phyloP scores from a whole-genome alignment of 352 stramenopile species.

The Globisporangium echinulatum region DNA sequence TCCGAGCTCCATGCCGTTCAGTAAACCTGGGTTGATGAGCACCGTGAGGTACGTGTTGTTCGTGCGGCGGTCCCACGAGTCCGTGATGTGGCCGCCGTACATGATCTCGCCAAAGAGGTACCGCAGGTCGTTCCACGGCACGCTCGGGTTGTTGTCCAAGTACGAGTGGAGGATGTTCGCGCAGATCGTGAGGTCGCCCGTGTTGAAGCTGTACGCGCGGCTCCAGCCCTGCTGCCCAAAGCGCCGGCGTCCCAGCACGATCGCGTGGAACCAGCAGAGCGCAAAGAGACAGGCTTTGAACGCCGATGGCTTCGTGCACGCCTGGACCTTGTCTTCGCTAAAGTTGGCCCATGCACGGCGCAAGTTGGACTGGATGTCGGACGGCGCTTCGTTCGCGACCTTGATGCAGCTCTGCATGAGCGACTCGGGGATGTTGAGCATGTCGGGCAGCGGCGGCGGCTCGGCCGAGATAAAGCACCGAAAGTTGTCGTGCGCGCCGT shows the following conservation, averaged over 20 bases:
- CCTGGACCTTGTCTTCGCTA: slow-evolving; percentile 83
- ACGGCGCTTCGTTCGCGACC: slow-evolving; percentile 93
- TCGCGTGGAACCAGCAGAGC: slow-evolving; percentile 95
- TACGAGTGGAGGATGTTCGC: slow-evolving; percentile 92
- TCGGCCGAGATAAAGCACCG: slow-evolving; percentile 95
- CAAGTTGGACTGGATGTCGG: slow-evolving; percentile 95
- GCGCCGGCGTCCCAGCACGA: slow-evolving; percentile 87
- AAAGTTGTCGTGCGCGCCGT: slow-evolving; percentile 91
- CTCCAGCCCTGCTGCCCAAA: slow-evolving; percentile 95
- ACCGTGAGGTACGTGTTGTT: slow-evolving; percentile 93
- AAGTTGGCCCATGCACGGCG: slow-evolving; percentile 93
- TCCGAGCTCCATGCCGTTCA: slow-evolving; percentile 89
- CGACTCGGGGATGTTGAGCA: slow-evolving; percentile 96
- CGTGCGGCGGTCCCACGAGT: slow-evolving; percentile 93
- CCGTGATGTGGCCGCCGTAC: slow-evolving; percentile 95
- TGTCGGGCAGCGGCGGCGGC: slow-evolving; percentile 87
- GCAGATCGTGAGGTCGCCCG: slow-evolving; percentile 93
- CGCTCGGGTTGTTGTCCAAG: slow-evolving; percentile 87
- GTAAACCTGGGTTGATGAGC: slow-evolving; percentile 81
- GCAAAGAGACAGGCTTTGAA: slow-evolving; percentile 94
- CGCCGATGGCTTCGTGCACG: slow-evolving; percentile 83
- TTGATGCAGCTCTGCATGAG: slow-evolving; percentile 95
- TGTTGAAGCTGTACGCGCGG: slow-evolving; percentile 94
- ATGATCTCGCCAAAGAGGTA: slow-evolving; percentile 97
- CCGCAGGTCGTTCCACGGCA: slow-evolving; percentile 94